These are phyloP conservation scores for Vaccinium myrtillus DNA, from an alignment of 148 eudicot genomes.

Conservation along the genomic window DNA sequence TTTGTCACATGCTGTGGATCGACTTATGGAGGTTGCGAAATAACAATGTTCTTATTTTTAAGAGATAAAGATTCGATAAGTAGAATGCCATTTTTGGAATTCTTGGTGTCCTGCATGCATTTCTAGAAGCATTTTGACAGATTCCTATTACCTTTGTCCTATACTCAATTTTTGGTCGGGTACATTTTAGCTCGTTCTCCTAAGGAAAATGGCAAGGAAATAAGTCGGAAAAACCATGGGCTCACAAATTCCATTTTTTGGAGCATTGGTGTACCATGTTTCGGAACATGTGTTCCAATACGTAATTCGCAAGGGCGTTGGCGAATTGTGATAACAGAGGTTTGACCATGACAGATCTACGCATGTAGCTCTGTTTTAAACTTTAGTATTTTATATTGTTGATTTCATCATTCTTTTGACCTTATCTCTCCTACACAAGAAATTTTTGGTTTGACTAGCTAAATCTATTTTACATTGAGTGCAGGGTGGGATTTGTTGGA, in stretches of 20 bases:
- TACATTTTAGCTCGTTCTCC: neutral
- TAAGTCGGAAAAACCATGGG: neutral
- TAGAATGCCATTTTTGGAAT: neutral
- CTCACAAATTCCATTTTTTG: neutral
- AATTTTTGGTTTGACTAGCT: neutral
- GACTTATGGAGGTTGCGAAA: neutral
- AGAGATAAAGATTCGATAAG: neutral
- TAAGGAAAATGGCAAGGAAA: neutral
- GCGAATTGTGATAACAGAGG: neutral
- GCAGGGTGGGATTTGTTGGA: conserved; percentile 66
- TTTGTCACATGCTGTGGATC: neutral
- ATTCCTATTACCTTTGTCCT: neutral
- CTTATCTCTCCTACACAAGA: neutral
- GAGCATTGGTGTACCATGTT: neutral
- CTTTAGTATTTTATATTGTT: neutral
- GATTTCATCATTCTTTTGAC: neutral
- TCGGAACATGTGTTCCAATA: neutral
- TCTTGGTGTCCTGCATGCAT: neutral
- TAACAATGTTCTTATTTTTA: neutral
- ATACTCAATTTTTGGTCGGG: neutral
- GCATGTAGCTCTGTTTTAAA: neutral
- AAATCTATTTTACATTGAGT: neutral
- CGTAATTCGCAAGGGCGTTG: neutral
- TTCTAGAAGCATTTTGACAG: neutral
- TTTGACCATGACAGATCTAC: neutral